These are phyloP conservation scores for Neoboletus magnificus DNA, from an alignment of 768 basidiomycete genomes.

Conservation along the genomic window DNA sequence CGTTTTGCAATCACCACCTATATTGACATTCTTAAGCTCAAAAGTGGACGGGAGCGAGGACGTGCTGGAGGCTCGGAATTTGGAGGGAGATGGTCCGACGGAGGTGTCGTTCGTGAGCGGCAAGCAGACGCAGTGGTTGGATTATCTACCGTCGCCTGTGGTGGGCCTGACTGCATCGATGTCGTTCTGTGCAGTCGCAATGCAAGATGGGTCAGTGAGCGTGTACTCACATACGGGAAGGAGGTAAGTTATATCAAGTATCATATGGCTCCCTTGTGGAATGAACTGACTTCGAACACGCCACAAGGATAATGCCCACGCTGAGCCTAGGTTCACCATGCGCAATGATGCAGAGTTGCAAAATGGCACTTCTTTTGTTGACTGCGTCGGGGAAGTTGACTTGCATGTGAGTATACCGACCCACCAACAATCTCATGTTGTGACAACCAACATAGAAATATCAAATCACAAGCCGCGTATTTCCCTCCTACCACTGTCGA, in stretches of 20 bases:
- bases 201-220: conserved; percentile 75
- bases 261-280: too few species aligned
- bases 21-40: conserved; percentile 58
- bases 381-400: conserved; percentile 70
- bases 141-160: conserved; percentile 78
- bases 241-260: conserved; percentile 47
- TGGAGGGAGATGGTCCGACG: conserved; percentile 57
- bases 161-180: conserved; percentile 61
- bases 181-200: conserved; percentile 70
- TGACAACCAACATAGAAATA: conserved; percentile 55
- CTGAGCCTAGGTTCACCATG: conserved; percentile 69
- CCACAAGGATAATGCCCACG: conserved; percentile 68
- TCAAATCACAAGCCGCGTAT: conserved; percentile 60
- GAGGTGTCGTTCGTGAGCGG: conserved; percentile 65
- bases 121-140: conserved; percentile 82
- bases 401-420: conserved; percentile 56
- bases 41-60: conserved; percentile 67
- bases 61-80: conserved; percentile 75
- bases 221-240: conserved; percentile 85
- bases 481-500: conserved; percentile 66
- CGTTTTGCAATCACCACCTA: conserved; percentile 45
- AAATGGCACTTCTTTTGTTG: conserved; percentile 63
- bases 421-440: not conserved
- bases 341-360: conserved; percentile 64
- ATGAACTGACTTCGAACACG: not conserved